Conservation (phyloP, 1,284 basidiomycete species). For the Ganoderma multipileum region DNA sequence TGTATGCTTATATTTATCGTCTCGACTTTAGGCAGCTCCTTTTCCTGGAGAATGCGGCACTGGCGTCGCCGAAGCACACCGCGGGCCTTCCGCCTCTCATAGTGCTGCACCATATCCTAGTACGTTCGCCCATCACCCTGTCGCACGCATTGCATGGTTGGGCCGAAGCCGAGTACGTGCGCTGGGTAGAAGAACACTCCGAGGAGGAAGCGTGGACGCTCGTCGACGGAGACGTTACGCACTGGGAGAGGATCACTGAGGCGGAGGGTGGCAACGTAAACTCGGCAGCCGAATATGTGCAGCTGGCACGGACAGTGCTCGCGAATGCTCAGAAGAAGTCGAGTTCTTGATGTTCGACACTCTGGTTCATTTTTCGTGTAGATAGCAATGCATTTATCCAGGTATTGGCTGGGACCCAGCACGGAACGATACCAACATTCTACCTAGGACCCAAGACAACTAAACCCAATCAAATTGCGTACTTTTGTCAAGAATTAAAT, state of each 20-base stretch:
- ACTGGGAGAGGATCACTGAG: slow-evolving; percentile 76
- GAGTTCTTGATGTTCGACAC: background rate
- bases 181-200: slow-evolving; percentile 84
- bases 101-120: slow-evolving; percentile 90
- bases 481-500: slow-evolving; percentile 12
- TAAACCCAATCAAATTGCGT: slow-evolving; percentile 5
- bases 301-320: slow-evolving; percentile 69
- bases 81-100: slow-evolving; percentile 80
- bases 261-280: slow-evolving; percentile 52
- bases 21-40: slow-evolving; percentile 71
- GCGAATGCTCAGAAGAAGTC: slow-evolving; percentile 39
- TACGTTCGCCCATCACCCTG: slow-evolving; percentile 85
- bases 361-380: background rate
- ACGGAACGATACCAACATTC: background rate
- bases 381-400: background rate
- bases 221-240: slow-evolving; percentile 70
- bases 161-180: slow-evolving; percentile 92
- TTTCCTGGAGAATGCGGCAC: slow-evolving; percentile 80
- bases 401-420: background rate
- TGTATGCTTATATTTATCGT: background rate
- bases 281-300: slow-evolving; percentile 62
- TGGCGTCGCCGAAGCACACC: slow-evolving; percentile 73
- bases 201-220: slow-evolving; percentile 76
- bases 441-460: background rate
- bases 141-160: slow-evolving; percentile 90